Evolutionary conservation across 2,329 filamentous ascomycete species (phyloP).

Genomic region (Cytospora chrysosperma): DNA sequence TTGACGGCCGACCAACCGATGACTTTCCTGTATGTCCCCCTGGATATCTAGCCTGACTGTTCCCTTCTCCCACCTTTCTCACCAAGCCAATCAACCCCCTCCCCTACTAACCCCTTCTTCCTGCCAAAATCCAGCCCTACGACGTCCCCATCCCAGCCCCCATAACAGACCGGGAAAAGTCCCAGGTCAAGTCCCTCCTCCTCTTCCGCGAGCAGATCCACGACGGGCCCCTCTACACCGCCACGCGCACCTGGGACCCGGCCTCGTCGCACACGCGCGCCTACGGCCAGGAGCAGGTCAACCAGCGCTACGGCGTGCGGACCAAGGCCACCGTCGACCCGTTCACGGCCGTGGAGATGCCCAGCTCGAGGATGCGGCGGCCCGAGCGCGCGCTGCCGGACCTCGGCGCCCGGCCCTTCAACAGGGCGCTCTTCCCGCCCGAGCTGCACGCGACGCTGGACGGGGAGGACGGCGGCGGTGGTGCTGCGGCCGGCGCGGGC

Average conservation of each 20-base stretch:
- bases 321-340: conserved; percentile 57
- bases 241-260: conserved; percentile 47
- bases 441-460: conserved; percentile 57
- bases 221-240: conserved; percentile 55
- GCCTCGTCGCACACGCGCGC: conserved; percentile 37
- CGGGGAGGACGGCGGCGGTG: conserved; percentile 43
- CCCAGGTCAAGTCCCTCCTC: conserved; percentile 51
- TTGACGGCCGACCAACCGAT: conserved; percentile 57
- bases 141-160: conserved; percentile 46
- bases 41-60: background rate
- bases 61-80: background rate
- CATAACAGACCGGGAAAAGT: conserved; percentile 45
- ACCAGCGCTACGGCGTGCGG: conserved; percentile 54
- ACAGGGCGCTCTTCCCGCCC: conserved; percentile 50
- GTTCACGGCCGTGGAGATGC: conserved; percentile 58
- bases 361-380: conserved; percentile 54
- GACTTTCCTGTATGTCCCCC: conserved; percentile 53
- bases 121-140: conserved; percentile 43
- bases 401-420: conserved; percentile 48
- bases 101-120: background rate
- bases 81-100: background rate
- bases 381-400: conserved; percentile 55
- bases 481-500: conserved; percentile 29
- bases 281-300: conserved; percentile 60
- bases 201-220: conserved; percentile 58